A percentile compares a stretch with the other conserved stretches of the same genome.
Evolutionary conservation across 805 yeast genomes (phyloP).

Genomic region (Deakozyma indianensis): DNA sequence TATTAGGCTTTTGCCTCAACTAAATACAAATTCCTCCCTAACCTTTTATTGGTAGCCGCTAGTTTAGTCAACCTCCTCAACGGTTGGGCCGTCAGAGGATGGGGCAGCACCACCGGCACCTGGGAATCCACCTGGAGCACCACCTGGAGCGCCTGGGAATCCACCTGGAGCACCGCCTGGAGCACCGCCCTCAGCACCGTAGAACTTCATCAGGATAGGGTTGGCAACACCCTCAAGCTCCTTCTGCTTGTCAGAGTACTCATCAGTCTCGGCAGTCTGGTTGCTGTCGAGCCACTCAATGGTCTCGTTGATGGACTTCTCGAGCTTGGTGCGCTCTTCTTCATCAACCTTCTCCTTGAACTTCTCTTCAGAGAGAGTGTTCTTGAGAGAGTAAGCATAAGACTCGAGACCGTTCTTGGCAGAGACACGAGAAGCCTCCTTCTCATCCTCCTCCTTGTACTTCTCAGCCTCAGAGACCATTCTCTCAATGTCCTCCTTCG

Average conservation of each 20-base stretch:
- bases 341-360: constrained; percentile 52
- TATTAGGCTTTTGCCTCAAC: no score
- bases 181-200: constrained; percentile 70
- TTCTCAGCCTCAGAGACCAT: constrained; percentile 98
- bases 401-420: constrained; percentile 95
- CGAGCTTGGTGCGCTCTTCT: constrained; percentile 17
- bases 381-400: constrained; percentile 86
- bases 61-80: constrained; percentile 61
- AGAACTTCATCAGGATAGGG: constrained; percentile 95
- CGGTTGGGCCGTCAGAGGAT: constrained; percentile 49
- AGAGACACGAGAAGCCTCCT: constrained; percentile 82
- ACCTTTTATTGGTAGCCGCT: not conserved
- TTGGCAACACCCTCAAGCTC: constrained; percentile 90
- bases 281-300: constrained; percentile 74
- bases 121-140: constrained; percentile 44
- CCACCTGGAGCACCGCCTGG: constrained; percentile 64
- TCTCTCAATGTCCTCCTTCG: constrained; percentile 94
- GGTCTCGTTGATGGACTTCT: constrained; percentile 17
- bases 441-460: constrained; percentile 92
- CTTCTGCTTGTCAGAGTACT: constrained; percentile 84
- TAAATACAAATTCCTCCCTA: not conserved
- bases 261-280: constrained; percentile 87
- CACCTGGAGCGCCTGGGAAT: constrained; percentile 46
- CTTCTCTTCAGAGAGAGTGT: constrained; percentile 56
- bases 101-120: constrained; percentile 24